phyloP scores from a whole-genome alignment of 2,329 filamentous ascomycete genomes.

The Dactylellina sp. region DNA sequence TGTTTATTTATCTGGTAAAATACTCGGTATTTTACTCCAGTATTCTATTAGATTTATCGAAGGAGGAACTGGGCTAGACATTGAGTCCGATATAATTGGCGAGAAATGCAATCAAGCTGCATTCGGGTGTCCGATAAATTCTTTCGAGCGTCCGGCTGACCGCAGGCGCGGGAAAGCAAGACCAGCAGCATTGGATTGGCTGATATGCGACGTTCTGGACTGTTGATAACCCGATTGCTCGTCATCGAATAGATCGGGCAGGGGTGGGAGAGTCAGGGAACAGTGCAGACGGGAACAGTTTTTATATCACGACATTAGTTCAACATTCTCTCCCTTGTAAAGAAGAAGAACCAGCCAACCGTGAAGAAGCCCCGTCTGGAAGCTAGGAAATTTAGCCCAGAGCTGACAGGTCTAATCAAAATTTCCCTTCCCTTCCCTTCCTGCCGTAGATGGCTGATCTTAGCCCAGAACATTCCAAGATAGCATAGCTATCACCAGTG shows the following conservation, averaged over 20 bases:
- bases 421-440: background rate
- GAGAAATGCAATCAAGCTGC: background rate
- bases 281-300: constrained; percentile 4
- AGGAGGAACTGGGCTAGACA: background rate
- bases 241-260: constrained; percentile 8
- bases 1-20: constrained; percentile 8
- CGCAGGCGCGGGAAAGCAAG: background rate
- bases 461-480: constrained; percentile 35
- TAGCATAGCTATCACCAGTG: constrained; percentile 23
- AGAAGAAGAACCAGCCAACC: constrained; percentile 16
- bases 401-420: constrained; percentile 5
- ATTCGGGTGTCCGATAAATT: constrained; percentile 2
- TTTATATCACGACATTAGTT: constrained; percentile 44
- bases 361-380: background rate
- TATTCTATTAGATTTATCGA: background rate
- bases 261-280: background rate
- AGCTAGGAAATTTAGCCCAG: background rate
- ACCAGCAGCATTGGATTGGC: background rate
- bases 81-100: too few relatives aligned
- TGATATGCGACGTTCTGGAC: constrained; percentile 24
- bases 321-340: constrained; percentile 7
- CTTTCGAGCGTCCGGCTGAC: constrained; percentile 13
- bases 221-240: constrained; percentile 7
- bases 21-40: too few relatives aligned
- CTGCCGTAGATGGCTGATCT: constrained; percentile 17